A percentile compares a stretch with the other conserved stretches of the same genome.
Conservation (phyloP, 2,329 filamentous ascomycete genomes). For the Fusarium sp. region DNA sequence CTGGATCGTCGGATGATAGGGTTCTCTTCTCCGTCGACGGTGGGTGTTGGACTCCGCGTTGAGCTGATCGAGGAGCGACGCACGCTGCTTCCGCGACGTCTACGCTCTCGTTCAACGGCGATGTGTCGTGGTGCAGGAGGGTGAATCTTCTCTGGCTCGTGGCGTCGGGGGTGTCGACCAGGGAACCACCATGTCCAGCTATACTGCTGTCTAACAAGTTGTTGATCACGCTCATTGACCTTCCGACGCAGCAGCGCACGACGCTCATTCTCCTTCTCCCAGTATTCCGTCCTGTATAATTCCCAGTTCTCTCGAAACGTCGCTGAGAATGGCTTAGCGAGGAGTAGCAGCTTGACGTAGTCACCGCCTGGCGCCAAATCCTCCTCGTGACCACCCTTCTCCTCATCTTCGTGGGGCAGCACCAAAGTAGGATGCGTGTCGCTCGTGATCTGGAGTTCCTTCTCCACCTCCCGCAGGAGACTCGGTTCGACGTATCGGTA, state of each 20-base stretch:
- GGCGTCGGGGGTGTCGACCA: slow-evolving; percentile 62
- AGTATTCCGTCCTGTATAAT: slow-evolving; percentile 91
- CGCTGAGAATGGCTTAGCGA: slow-evolving; percentile 94
- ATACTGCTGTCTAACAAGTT: slow-evolving; percentile 75
- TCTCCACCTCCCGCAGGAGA: slow-evolving; percentile 70
- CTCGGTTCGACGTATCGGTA: slow-evolving; percentile 82
- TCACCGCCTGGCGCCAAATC: slow-evolving; percentile 92
- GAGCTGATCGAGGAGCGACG: slow-evolving; percentile 66
- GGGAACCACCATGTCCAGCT: slow-evolving; percentile 90
- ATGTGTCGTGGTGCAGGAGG: slow-evolving; percentile 56
- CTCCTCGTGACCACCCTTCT: slow-evolving; percentile 81
- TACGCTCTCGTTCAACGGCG: slow-evolving; percentile 60
- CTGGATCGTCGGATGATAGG: slow-evolving; percentile 59
- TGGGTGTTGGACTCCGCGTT: slow-evolving; percentile 63
- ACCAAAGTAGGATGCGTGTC: slow-evolving; percentile 59
- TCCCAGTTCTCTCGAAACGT: slow-evolving; percentile 98
- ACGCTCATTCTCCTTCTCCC: slow-evolving; percentile 95
- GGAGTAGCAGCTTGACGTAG: slow-evolving; percentile 87
- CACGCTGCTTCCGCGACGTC: slow-evolving; percentile 64
- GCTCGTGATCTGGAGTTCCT: slow-evolving; percentile 64
- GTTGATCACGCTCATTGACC: slow-evolving; percentile 75
- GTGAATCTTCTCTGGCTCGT: slow-evolving; percentile 54
- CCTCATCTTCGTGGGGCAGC: slow-evolving; percentile 66
- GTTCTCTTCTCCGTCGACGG: slow-evolving; percentile 64
- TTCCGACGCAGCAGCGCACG: slow-evolving; percentile 78